phyloP scores from a whole-genome alignment of 805 yeast genomes.

The Wickerhamia fluorescens region DNA sequence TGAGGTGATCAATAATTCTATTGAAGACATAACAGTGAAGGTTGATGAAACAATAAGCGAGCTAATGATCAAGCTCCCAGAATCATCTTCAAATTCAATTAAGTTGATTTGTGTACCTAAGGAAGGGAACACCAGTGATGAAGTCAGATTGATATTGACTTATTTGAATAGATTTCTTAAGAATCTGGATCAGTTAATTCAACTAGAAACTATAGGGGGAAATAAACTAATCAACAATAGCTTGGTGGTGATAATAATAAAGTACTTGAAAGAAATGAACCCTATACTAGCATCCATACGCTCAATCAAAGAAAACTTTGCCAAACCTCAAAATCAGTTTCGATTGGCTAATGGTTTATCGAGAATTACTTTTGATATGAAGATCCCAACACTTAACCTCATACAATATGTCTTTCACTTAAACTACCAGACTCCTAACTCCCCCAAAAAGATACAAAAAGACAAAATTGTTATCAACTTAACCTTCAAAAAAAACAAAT shows the following conservation, averaged over 20 bases:
- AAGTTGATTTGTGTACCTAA: too few species aligned
- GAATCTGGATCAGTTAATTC: slow-evolving; percentile 4
- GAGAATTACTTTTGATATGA: slow-evolving; percentile 26
- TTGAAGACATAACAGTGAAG: slow-evolving; percentile 21
- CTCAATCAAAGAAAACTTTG: slow-evolving; percentile 10
- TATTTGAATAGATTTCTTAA: slow-evolving; percentile 19
- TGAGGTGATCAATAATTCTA: slow-evolving; percentile 18
- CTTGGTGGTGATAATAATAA: slow-evolving; percentile 15
- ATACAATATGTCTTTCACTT: slow-evolving; percentile 26
- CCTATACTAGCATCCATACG: slow-evolving; percentile 22
- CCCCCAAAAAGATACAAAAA: slow-evolving; percentile 27
- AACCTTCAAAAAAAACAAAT: slow-evolving; percentile 18
- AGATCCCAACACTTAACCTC: slow-evolving; percentile 21
- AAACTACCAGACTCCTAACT: slow-evolving; percentile 17
- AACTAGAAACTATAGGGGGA: slow-evolving; percentile 1
- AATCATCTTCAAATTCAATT: neutral
- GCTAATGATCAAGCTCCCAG: slow-evolving; percentile 10
- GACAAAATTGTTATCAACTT: slow-evolving; percentile 21
- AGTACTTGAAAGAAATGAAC: slow-evolving; percentile 24
- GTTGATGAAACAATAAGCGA: slow-evolving; percentile 16
- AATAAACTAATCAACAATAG: slow-evolving; percentile 1
- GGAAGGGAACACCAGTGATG: slow-evolving; percentile 5
- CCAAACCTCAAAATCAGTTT: slow-evolving; percentile 4
- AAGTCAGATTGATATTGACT: slow-evolving; percentile 13
- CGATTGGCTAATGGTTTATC: slow-evolving; percentile 25